Percentiles rank a stretch among this genome's conserved stretches.
These are phyloP conservation scores for Eimeria maxima DNA, from an alignment of 169 alveolate genomes.

Conservation along the genomic window DNA sequence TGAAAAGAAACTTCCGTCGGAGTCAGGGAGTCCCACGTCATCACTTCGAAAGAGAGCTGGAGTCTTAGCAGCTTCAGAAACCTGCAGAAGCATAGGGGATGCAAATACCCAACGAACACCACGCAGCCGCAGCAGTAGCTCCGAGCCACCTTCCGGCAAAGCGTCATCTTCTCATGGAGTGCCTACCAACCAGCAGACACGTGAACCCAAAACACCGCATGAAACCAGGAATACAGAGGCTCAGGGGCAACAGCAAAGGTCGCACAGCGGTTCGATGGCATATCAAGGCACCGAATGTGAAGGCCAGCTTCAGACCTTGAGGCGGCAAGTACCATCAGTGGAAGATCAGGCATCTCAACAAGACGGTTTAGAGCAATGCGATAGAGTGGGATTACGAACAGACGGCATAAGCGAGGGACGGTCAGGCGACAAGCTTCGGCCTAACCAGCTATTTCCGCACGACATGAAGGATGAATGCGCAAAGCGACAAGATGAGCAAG, in stretches of 20 bases:
- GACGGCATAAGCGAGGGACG: constrained; percentile 8
- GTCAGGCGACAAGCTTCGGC: background rate
- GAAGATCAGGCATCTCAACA: background rate
- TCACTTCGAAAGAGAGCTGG: background rate
- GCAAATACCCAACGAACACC: constrained; percentile 20
- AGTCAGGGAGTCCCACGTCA: background rate
- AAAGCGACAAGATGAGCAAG: constrained; percentile 65
- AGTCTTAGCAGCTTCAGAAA: background rate
- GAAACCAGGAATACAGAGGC: constrained; percentile 31
- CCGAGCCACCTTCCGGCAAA: constrained; percentile 57
- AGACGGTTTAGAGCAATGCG: background rate
- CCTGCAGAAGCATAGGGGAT: constrained; percentile 45
- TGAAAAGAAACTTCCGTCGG: background rate
- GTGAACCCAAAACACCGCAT: background rate
- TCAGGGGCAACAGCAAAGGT: background rate
- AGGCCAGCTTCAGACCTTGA: background rate
- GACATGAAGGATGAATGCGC: background rate
- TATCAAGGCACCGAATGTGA: constrained; percentile 7
- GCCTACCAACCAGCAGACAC: constrained; percentile 11
- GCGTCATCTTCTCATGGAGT: background rate
- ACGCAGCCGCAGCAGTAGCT: constrained; percentile 78
- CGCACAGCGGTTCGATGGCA: background rate
- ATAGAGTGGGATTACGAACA: background rate
- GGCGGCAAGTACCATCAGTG: background rate
- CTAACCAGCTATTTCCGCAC: constrained; percentile 4